Percentiles rank a stretch among this genome's conserved stretches.
Evolutionary conservation across 2,329 filamentous ascomycete genomes (phyloP).

Genomic region (Elsinoe perseae): DNA sequence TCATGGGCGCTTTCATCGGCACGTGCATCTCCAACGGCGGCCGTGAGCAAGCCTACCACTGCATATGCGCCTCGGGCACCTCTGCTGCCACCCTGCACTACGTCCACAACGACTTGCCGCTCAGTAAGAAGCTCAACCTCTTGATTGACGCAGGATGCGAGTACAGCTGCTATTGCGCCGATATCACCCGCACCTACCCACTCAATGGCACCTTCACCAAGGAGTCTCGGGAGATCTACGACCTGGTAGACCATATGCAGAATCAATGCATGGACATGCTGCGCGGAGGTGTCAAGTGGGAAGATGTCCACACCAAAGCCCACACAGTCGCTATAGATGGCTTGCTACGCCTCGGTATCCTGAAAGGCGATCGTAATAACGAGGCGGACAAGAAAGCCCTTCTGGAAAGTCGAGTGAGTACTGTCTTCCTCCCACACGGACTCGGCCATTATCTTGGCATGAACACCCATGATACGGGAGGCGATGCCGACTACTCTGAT

Average conservation of each 20-base stretch:
- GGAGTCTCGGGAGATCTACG: conserved; percentile 54
- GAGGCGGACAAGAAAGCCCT: conserved; percentile 43
- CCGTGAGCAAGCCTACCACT: conserved; percentile 77
- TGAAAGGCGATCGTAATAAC: conserved; percentile 47
- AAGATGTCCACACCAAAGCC: conserved; percentile 70
- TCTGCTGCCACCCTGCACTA: conserved; percentile 85
- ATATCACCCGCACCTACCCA: conserved; percentile 80
- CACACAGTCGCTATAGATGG: conserved; percentile 78
- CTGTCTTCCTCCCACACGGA: conserved; percentile 46
- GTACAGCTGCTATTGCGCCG: conserved; percentile 44
- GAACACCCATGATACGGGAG: conserved; percentile 46
- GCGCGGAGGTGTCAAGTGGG: conserved; percentile 68
- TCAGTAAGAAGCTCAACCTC: conserved; percentile 66
- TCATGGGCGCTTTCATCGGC: conserved; percentile 73
- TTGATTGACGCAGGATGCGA: conserved; percentile 72
- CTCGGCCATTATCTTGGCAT: conserved; percentile 46
- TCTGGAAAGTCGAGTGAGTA: conserved; percentile 38
- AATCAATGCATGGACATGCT: conserved; percentile 64
- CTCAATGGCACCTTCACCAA: conserved; percentile 62
- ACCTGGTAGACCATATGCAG: conserved; percentile 80
- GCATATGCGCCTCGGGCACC: conserved; percentile 73
- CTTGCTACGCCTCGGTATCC: conserved; percentile 64
- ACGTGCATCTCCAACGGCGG: conserved; percentile 67
- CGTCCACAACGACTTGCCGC: conserved; percentile 64
- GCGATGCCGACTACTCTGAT: conserved; percentile 51